phyloP scores from a whole-genome alignment of 352 stramenopile genomes.

The Phytophthora hybrid region DNA sequence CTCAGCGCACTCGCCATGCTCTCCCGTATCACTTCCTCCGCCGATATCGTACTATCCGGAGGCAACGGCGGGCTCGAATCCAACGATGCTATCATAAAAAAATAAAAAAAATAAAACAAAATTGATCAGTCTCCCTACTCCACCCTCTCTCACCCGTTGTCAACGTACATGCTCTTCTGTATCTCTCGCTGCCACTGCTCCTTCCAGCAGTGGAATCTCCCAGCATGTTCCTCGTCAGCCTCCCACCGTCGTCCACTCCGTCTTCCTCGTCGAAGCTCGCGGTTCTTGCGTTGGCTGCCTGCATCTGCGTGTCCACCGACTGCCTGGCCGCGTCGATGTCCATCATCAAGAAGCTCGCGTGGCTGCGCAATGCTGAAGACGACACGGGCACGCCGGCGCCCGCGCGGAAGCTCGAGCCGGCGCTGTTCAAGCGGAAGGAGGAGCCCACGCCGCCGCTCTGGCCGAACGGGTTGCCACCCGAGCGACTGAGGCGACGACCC shows the following conservation, averaged over 20 bases:
- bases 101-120: slow-evolving; percentile 15
- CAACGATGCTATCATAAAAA: slow-evolving; percentile 47
- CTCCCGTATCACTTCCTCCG: slow-evolving; percentile 89
- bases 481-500: slow-evolving; percentile 42
- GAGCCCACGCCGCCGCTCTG: slow-evolving; percentile 33
- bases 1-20: slow-evolving; percentile 82
- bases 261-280: slow-evolving; percentile 39
- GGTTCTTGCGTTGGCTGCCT: slow-evolving; percentile 7
- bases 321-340: slow-evolving; percentile 57
- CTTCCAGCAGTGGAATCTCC: slow-evolving; percentile 33
- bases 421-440: slow-evolving; percentile 39
- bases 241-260: slow-evolving; percentile 32
- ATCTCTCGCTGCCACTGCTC: slow-evolving; percentile 44
- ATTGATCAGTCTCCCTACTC: slow-evolving; percentile 15
- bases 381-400: slow-evolving; percentile 40
- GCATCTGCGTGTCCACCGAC: slow-evolving; percentile 39
- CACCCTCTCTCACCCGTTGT: neutral
- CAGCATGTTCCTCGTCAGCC: slow-evolving; percentile 57
- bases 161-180: slow-evolving; percentile 51
- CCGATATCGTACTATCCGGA: slow-evolving; percentile 83
- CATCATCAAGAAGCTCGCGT: slow-evolving; percentile 62
- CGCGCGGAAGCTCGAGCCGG: slow-evolving; percentile 32
- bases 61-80: slow-evolving; percentile 76
- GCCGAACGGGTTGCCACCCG: slow-evolving; percentile 35
- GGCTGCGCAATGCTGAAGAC: slow-evolving; percentile 42